A percentile compares a stretch with the other conserved stretches of the same genome.
Conservation (phyloP, 805 yeast genomes). For the Suhomyces sp. region DNA sequence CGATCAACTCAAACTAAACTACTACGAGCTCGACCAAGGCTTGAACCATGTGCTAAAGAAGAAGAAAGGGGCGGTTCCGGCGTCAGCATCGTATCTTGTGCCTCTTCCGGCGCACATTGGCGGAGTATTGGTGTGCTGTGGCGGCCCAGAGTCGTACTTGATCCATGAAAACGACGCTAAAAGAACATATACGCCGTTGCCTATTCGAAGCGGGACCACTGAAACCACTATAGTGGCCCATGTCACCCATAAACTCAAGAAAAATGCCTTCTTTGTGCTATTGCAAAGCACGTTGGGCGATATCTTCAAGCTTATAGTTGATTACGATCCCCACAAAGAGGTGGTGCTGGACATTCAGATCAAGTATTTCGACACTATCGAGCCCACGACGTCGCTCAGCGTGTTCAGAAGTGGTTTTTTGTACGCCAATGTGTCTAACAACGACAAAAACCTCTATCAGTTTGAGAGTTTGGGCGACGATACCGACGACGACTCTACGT, state of each 20-base stretch:
- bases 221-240: constrained; percentile 47
- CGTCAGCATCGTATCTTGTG: constrained; percentile 50
- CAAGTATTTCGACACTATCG: constrained; percentile 75
- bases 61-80: constrained; percentile 14
- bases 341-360: constrained; percentile 44
- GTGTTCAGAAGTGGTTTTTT: constrained; percentile 75
- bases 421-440: constrained; percentile 60
- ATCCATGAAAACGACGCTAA: constrained; percentile 45
- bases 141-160: constrained; percentile 32
- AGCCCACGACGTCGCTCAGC: constrained; percentile 50
- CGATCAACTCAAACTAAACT: constrained; percentile 43
- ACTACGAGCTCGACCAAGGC: constrained; percentile 84
- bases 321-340: constrained; percentile 46
- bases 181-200: constrained; percentile 48
- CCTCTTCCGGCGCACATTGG: constrained; percentile 70
- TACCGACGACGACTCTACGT: constrained; percentile 1
- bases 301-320: constrained; percentile 56
- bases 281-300: constrained; percentile 75
- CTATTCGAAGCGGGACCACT: constrained; percentile 36
- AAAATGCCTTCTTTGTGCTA: constrained; percentile 58
- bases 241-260: constrained; percentile 63
- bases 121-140: constrained; percentile 64
- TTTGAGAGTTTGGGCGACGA: constrained; percentile 73
- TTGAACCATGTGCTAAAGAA: constrained; percentile 64
- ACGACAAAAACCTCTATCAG: constrained; percentile 70